Evolutionary conservation across 1,284 basidiomycete species (phyloP).

Genomic region (Boletus smithii): DNA sequence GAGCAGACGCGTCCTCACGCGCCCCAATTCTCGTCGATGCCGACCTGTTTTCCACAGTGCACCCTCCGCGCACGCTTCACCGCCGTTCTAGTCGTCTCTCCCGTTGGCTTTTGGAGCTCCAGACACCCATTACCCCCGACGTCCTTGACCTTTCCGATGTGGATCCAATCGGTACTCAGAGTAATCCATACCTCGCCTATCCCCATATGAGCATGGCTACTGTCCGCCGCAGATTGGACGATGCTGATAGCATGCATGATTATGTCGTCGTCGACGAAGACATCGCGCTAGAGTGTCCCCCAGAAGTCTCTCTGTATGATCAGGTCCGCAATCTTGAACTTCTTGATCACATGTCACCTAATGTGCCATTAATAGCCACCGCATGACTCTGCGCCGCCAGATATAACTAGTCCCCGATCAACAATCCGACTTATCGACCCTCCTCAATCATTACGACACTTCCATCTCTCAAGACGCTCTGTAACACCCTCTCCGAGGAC

Average conservation of each 20-base stretch:
- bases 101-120: conserved; percentile 68
- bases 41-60: conserved; percentile 16
- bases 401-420: conserved; percentile 37
- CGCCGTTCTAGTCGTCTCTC: conserved; percentile 60
- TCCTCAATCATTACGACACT: conserved; percentile 51
- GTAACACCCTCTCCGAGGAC: conserved; percentile 36
- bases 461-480: conserved; percentile 52
- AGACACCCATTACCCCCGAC: conserved; percentile 27
- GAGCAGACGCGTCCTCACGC: conserved; percentile 28
- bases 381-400: conserved; percentile 38
- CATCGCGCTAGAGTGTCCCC: conserved; percentile 25
- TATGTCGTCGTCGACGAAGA: conserved; percentile 50
- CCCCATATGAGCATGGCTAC: conserved; percentile 42
- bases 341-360: conserved; percentile 15
- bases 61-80: conserved; percentile 28
- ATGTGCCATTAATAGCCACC: conserved; percentile 25
- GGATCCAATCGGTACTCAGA: conserved; percentile 33
- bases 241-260: conserved; percentile 46
- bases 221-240: conserved; percentile 23
- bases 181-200: conserved; percentile 53
- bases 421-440: conserved; percentile 43
- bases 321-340: conserved; percentile 20
- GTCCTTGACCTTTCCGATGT: conserved; percentile 23
- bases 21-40: conserved; percentile 17
- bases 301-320: conserved; percentile 11